Base-by-base conservation (phyloP, 2,329 filamentous ascomycete genomes). In the Cladophialophora psammophila region DNA sequence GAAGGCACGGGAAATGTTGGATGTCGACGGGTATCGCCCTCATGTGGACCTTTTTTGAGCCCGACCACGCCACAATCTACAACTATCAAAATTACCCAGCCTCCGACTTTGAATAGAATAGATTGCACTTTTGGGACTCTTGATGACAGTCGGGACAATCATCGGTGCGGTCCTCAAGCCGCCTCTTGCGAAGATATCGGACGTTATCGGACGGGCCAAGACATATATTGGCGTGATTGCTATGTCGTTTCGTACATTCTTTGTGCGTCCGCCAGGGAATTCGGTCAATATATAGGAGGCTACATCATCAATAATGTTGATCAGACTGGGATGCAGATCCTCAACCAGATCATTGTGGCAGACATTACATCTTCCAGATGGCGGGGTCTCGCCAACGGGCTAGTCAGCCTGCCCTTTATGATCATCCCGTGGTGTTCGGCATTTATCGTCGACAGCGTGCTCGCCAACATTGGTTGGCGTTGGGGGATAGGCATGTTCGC, bases 401-500 rank as follows among this genome's bases (percentile, higher is more conserved):
- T 81, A 5, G 73, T 77, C 50, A 81, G 78, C 59, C 69, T 79
- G 1, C 80, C 80, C 0, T 80, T 78, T 60, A 71, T 82, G 20
- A 72, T 82, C 56, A 79, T 76, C 2, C 78, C 80, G 0, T 82
- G 79, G 78, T 69, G 79, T 2, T 77, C 79, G 3, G 79, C 78
- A 1, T 76, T 79, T 57, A 80, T 82, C 42, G 76, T 78, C n/a
- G 76, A 81, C 10, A 77, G 72, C 31, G 80, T 80, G 1, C 73
- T 80, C 1, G 70, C 74, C 31, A 76, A 75, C 1, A 81, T 81
- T 40, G 80, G 80, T 5, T 83, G 80, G 80, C 72, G 80, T 36
- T 82, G 79, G 79, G 80, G 36, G 8, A 81, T 80, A 53, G 80
- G 79, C 60, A 81, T 82, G 76, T 79, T 81, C 50, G 78, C 77